Base-by-base conservation (phyloP, 306 rosid species). In the Inga oerstediana region DNA sequence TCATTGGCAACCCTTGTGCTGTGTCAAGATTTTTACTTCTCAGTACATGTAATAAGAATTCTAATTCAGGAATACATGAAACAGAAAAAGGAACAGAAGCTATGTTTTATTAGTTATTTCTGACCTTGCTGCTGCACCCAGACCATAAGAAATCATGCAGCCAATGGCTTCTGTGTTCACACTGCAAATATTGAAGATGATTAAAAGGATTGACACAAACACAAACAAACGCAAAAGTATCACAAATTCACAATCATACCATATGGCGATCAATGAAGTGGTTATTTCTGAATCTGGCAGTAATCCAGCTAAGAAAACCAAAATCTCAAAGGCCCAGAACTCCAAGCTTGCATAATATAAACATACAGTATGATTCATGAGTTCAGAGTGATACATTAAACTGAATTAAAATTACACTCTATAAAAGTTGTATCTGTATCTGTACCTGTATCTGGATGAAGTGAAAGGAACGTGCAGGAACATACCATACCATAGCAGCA, bases 1-100 rank as follows among this genome's bases (percentile, higher is more conserved):
- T 95, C 98, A 81, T 91, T 93, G 37, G 98, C 92, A 43, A 93
- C 93, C 82, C 98, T 92, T 81, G 97, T 93, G 88, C 97, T 95
- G 85, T 95, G 84, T 81, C 52, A 45, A 37, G 58, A n/a, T 59
- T 22, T 24, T 32, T 5, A 71, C 37, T 79, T 39, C 5, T 81
- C 62, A 87, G 12, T 71, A 37, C 17, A 24, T 39, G 17, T 13
- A 44, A 68, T 76, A 7, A 22, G 69, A 82, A 83, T 51, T 48
- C 4, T 20, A 62, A 67, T 67, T 62, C 35, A 34, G 24, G 45
- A n/a, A 59, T 30, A 77, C 48, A 51, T 24, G 12, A 46, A 79
- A 45, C 19, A 74, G 34, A 71, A 44, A 13, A 49, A 52, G 34
- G 41, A 43, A 49, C 30, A 7, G 32, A 19, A 69, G 68, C 69